A percentile compares a stretch with the other conserved stretches of the same genome.
Evolutionary conservation across 129 eudicot genomes (phyloP).

Genomic region (Flaveria ramosissima): DNA sequence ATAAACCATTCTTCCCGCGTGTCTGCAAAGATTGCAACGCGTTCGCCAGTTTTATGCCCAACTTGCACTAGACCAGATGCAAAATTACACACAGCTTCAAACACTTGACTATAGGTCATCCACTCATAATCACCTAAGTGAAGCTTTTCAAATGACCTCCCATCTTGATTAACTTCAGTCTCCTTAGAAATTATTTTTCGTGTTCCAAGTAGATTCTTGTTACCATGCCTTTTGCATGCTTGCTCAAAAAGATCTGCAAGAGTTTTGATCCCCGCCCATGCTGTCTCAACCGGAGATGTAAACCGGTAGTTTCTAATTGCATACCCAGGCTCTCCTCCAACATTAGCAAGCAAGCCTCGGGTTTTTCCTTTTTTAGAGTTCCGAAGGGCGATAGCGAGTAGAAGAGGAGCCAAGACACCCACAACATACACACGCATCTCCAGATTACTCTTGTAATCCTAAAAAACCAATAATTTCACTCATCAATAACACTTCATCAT

Average conservation of each 20-base stretch:
- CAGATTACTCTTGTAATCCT: not conserved
- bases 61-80: constrained; percentile 77
- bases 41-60: constrained; percentile 77
- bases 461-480: constrained; percentile 25
- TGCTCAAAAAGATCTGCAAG: constrained; percentile 91
- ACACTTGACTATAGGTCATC: constrained; percentile 65
- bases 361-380: constrained; percentile 50
- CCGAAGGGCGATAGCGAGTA: constrained; percentile 57
- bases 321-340: constrained; percentile 76
- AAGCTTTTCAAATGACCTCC: constrained; percentile 82
- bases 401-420: constrained; percentile 71
- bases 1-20: constrained; percentile 95
- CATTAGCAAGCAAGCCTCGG: constrained; percentile 67
- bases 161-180: constrained; percentile 56
- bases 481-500: constrained; percentile 17
- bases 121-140: constrained; percentile 92
- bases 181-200: constrained; percentile 66
- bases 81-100: constrained; percentile 68
- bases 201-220: constrained; percentile 73
- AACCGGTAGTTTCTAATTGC: constrained; percentile 71
- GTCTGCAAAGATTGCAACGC: constrained; percentile 95
- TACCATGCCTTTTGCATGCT: constrained; percentile 60
- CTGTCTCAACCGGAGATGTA: constrained; percentile 62
- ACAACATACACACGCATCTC: constrained; percentile 67
- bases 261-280: constrained; percentile 80